Evolutionary conservation across 768 basidiomycete genomes (phyloP), one percentile per base, ranked within the genome.

Genomic region (Boletus rubropictus): DNA sequence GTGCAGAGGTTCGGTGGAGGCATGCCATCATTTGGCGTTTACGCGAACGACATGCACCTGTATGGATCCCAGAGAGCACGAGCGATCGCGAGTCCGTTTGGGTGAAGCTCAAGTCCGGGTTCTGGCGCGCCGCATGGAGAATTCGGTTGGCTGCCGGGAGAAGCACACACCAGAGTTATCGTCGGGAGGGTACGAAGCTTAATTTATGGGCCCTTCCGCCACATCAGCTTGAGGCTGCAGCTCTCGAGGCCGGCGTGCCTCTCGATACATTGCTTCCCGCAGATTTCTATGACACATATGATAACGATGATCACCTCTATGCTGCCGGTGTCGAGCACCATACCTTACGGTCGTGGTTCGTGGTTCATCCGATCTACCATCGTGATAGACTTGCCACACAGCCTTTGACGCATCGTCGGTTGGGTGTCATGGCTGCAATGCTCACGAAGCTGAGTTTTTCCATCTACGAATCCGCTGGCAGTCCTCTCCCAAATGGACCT

Each of bases 191-290:
- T 10, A 80, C 75, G 73, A 76, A 75, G 50, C 68, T 89, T 12
- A 87, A 89, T 59, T 54, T 85, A 31, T 75, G 78, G 50, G 84
- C 74, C 5, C 69, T 89, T 37, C 69, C 75, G 11, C 69, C 69
- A 25, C 63, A 63, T 7, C 76, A 84, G 61, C 71, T 84, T 11
- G 75, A 83, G 49, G 73, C 71, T 17, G 79, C 84, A 3, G 81
- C 84, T 4, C 69, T 81, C 54, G 86, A 88, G 61, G 81, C 84
- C 4, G 83, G 84, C 3, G 77, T 80, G 0, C 75, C 84, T 1
- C 69, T 83, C 1, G 67, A 71, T 31, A 71, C 69, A 27, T 68
- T 85, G 4, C 61, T 81, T 3, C 78, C 78, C 3, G 60, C 62
- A 6, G 62, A 61, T 21, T 68, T 71, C 32, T 62, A 61, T 33